Evolutionary conservation across 106 monocot species (phyloP).

Genomic region (Chionographis japonica): DNA sequence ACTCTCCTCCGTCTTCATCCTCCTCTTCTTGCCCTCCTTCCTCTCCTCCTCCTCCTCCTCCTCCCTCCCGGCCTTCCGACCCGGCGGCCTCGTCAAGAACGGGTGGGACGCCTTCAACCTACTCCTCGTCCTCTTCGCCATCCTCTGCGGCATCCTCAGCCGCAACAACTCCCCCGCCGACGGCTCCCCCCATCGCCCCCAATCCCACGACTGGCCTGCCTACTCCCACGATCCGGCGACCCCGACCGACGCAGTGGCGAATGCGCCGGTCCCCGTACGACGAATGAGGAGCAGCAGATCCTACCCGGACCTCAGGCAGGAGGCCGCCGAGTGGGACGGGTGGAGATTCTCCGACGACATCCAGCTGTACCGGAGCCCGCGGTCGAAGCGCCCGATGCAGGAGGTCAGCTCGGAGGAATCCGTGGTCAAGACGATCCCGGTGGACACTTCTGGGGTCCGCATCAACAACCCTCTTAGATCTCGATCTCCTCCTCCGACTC

Average conservation of each 20-base stretch:
- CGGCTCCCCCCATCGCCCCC: not conserved
- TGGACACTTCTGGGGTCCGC: constrained; percentile 16
- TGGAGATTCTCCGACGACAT: constrained; percentile 67
- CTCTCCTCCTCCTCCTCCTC: not conserved
- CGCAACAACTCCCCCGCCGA: constrained; percentile 6
- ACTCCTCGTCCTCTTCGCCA: constrained; percentile 30
- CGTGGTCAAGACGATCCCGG: constrained; percentile 42
- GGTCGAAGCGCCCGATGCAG: constrained; percentile 1
- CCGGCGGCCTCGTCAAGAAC: constrained; percentile 1
- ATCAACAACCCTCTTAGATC: constrained; percentile 11
- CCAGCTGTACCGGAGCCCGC: constrained; percentile 27
- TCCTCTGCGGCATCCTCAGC: constrained; percentile 33
- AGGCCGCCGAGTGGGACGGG: constrained; percentile 11
- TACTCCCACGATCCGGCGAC: not conserved
- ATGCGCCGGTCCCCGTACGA: constrained; percentile 6
- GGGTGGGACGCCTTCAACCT: constrained; percentile 37
- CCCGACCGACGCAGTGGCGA: not conserved
- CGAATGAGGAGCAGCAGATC: constrained; percentile 60
- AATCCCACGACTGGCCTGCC: not conserved
- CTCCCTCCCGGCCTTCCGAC: not conserved
- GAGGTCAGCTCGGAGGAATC: not conserved
- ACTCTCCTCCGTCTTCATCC: not conserved
- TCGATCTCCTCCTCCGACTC: constrained; percentile 10
- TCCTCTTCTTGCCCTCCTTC: constrained; percentile 3
- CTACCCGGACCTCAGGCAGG: constrained; percentile 63